Conservation (phyloP, 176 grass and related monocot species). For the Eleusine indica region DNA sequence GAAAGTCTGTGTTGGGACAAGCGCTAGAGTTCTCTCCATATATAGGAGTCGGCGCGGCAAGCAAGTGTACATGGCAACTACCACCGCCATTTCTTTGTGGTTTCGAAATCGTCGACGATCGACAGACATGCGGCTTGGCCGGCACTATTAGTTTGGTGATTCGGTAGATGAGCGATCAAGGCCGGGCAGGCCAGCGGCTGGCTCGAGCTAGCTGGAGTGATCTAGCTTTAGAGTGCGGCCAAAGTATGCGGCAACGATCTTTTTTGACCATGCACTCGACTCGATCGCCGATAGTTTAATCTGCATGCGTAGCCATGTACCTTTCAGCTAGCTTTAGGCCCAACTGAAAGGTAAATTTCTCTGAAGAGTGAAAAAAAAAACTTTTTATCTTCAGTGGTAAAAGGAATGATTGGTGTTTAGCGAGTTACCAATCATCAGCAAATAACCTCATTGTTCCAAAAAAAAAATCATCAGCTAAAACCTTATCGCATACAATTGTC, state of each 20-base stretch:
- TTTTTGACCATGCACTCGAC: conserved; percentile 37
- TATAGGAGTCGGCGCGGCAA: conserved; percentile 19
- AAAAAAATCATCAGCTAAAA: background rate
- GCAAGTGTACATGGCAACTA: conserved; percentile 30
- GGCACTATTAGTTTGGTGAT: conserved; percentile 56
- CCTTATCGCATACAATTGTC: background rate
- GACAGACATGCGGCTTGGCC: conserved; percentile 39
- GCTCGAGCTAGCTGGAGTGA: conserved; percentile 42
- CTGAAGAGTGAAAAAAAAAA: background rate
- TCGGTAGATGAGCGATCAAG: conserved; percentile 62
- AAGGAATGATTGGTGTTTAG: background rate
- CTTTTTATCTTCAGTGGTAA: background rate
- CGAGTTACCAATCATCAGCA: background rate
- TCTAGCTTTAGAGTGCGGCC: conserved; percentile 63
- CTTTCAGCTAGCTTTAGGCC: background rate
- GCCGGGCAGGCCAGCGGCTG: conserved; percentile 31
- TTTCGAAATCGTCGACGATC: conserved; percentile 5
- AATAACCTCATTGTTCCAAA: no score
- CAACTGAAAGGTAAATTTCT: conserved; percentile 12
- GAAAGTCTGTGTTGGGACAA: conserved; percentile 7
- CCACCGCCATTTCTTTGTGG: conserved; percentile 45
- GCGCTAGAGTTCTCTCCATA: conserved; percentile 28
- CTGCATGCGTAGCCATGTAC: conserved; percentile 21
- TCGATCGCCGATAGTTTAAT: conserved; percentile 12
- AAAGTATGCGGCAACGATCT: conserved; percentile 56